Evolutionary conservation across 2,329 filamentous ascomycete genomes (phyloP), one percentile per base, ranked within the genome.

Genomic region (Cladosporium sp.): DNA sequence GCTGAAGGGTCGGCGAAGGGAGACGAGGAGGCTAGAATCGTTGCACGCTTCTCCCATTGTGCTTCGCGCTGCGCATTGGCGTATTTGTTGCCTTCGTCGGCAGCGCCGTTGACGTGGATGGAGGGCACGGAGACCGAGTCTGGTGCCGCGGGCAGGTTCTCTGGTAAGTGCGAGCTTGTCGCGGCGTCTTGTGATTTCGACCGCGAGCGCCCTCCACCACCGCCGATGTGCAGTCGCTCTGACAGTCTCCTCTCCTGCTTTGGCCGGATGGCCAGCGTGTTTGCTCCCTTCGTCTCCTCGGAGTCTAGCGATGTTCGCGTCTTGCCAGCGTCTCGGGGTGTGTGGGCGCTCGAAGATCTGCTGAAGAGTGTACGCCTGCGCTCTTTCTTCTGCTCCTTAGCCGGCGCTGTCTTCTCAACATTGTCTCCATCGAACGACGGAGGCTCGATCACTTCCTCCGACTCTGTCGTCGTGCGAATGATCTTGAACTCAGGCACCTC

Each of bases 11-110:
- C 65, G 28, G 68, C 74, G 56, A 74, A 67, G 46, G 75, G 72
- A 54, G 61, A 67, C 35, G 57, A 77, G 75, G 55, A 81, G 32
- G 89, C 92, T 59, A 97, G 75, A 55, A 95, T 81, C n/a, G 91
- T 96, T 28, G 93, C 93, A 55, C 92, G 80, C 74, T 87, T 85
- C 77, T 97, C 93, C 93, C 93, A 98, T 71, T 86, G 80, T 54
- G 82, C 82, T 74, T 95, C 87, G 48, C 75, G 73, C 22, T 79
- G 77, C 58, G 77, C 72, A 54, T 68, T 71, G 60, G 54, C 56
- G 37, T 58, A 59, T 37, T 60, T 64, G 22, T 56, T 49, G 9
- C 76, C 73, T 33, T 74, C 75, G 19, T 57, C 54, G 7, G 22
- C 22, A 33, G 46, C 22, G 16, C 44, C 55, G 32, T 53, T 53